Evolutionary conservation across 176 grass and related monocot species (phyloP), one percentile per base, ranked within the genome.

Genomic region (Bothriochloa decipiens): DNA sequence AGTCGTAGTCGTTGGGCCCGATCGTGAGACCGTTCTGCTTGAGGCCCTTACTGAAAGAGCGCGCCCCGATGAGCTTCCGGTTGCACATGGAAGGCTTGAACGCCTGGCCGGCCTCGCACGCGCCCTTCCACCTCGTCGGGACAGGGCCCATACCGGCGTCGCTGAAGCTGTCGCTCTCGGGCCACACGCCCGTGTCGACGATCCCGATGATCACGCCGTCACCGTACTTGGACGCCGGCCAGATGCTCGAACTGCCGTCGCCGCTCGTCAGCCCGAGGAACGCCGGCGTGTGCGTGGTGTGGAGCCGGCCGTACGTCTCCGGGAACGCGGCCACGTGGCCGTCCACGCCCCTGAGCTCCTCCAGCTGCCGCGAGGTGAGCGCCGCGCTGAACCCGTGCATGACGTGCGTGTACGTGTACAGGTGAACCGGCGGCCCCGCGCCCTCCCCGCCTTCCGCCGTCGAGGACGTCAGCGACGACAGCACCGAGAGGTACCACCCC

Each of bases 321-420:
- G 90, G 90, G 79, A 90, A 94, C 50, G 84, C 86, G 1, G 92
- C 79, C 40, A 94, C 87, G 77, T 94, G 92, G 2, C 85, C 92
- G 1, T 71, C 77, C 29, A 52, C 62, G 6, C 37, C 10, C 14
- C 29, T 83, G n/a, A 92, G 25, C 45, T 77, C 67, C 45, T 11
- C 70, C 11, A 95, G 79, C 83, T 94, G 92, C 46, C 32, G 33
- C 75, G 73, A 20, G 2, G 87, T 90, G 43, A 95, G 92, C 78
- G 81, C 45, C 3, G 87, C 90, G 80, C 92, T 95, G 83, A 95
- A 95, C 20, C 93, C 87, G 7, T 84, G 70, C 93, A 95, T 90
- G 37, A 75, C 90, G 68, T 95, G 90, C 42, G 82, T 60, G 86
- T 95, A 95, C 25, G 92, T 95, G 85, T 94, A 94, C 83, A 94